Percentiles rank a stretch among this genome's conserved stretches.
phyloP scores from a whole-genome alignment of 257 asterid species.

The Nicotiana attenuata region DNA sequence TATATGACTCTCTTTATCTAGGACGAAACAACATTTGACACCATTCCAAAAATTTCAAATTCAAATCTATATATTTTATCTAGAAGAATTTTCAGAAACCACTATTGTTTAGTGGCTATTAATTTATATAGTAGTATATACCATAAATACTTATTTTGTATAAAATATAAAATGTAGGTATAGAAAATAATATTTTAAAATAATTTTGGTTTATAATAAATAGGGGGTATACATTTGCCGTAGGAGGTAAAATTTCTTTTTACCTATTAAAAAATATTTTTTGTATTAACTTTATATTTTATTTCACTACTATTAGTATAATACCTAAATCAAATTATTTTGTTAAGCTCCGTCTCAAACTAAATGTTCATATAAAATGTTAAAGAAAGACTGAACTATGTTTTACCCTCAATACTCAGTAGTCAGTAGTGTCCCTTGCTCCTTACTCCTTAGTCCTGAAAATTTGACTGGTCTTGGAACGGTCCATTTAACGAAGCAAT shows the following conservation, averaged over 20 bases:
- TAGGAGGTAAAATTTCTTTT: neutral
- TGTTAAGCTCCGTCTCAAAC: too few relatives aligned
- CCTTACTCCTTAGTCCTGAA: neutral
- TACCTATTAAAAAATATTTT: neutral
- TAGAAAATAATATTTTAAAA: too few relatives aligned
- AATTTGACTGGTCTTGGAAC: neutral
- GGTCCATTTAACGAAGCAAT: conserved; percentile 7
- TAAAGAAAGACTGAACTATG: neutral
- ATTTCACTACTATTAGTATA: neutral
- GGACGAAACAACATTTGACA: neutral
- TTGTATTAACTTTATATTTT: neutral
- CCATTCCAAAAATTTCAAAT: neutral
- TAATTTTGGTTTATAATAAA: too few relatives aligned
- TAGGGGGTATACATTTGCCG: too few relatives aligned
- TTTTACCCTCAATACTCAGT: neutral
- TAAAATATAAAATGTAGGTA: too few relatives aligned
- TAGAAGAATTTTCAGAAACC: too few relatives aligned
- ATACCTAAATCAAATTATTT: neutral
- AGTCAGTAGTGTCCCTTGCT: too few relatives aligned
- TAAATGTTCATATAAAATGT: too few relatives aligned
- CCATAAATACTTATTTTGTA: too few relatives aligned
- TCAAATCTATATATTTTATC: too few relatives aligned
- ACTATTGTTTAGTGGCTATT: too few relatives aligned
- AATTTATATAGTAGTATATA: too few relatives aligned
- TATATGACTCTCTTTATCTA: neutral